Evolutionary conservation across 2,329 filamentous ascomycete species (phyloP).

Genomic region (Fusarium nurragi): DNA sequence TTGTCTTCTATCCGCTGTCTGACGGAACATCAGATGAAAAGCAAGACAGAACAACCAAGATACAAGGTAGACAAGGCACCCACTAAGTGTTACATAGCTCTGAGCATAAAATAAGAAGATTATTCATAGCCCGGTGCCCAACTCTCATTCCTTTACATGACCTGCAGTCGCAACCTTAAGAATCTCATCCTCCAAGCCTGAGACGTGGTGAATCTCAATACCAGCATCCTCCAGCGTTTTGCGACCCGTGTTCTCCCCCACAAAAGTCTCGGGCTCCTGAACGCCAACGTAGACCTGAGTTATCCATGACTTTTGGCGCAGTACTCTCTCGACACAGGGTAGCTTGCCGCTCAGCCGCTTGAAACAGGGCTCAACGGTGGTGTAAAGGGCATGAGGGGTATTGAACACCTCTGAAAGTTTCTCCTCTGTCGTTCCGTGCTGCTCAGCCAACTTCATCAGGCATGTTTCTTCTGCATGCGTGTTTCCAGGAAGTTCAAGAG

Average conservation of each 20-base stretch:
- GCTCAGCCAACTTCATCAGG: conserved; percentile 74
- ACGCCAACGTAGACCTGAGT: conserved; percentile 87
- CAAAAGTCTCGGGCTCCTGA: conserved; percentile 89
- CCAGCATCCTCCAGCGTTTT: conserved; percentile 75
- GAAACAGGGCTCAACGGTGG: conserved; percentile 90
- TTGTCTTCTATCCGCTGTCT: too few species aligned
- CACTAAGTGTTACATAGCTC: too few species aligned
- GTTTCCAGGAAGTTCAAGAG: conserved; percentile 88
- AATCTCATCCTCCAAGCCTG: conserved; percentile 83
- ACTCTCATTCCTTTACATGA: conserved; percentile 57
- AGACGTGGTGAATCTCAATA: conserved; percentile 76
- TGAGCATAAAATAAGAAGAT: too few species aligned
- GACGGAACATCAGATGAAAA: too few species aligned
- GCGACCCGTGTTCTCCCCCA: conserved; percentile 81
- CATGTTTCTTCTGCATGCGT: conserved; percentile 97
- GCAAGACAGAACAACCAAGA: too few species aligned
- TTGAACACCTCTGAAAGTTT: conserved; percentile 56
- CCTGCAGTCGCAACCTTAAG: conserved; percentile 84
- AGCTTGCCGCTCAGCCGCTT: conserved; percentile 77
- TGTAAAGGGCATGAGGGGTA: conserved; percentile 71
- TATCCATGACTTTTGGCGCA: conserved; percentile 70
- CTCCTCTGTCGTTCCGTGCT: conserved; percentile 62
- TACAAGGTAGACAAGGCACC: too few species aligned
- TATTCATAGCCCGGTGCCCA: background rate
- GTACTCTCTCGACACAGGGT: conserved; percentile 82